These are phyloP conservation scores for Emericellopsis cladophorae DNA, from an alignment of 2,329 filamentous ascomycete genomes.

Conservation along the genomic window DNA sequence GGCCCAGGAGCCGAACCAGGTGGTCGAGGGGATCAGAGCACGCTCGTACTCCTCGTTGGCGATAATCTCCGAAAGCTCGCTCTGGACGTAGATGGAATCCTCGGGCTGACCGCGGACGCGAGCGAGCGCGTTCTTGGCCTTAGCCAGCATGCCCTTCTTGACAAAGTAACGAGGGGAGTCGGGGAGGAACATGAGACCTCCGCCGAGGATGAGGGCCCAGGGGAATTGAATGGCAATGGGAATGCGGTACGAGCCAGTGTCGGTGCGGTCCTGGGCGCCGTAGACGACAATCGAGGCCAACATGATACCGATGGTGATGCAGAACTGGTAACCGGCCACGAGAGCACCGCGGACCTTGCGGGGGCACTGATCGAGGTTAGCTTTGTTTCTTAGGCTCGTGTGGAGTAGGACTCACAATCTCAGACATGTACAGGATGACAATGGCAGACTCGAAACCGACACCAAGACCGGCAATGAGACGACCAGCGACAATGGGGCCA, in stretches of 20 bases:
- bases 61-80: slow-evolving; percentile 73
- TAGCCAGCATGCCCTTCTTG: slow-evolving; percentile 58
- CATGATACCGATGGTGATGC: slow-evolving; percentile 67
- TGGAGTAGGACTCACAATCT: slow-evolving; percentile 45
- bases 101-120: slow-evolving; percentile 61
- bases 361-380: slow-evolving; percentile 28
- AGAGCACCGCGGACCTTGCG: slow-evolving; percentile 65
- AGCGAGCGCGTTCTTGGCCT: slow-evolving; percentile 49
- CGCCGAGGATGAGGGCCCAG: slow-evolving; percentile 65
- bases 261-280: slow-evolving; percentile 46
- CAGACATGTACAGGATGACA: slow-evolving; percentile 79
- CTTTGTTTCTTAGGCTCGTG: not conserved
- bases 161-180: slow-evolving; percentile 81
- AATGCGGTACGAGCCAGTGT: slow-evolving; percentile 64
- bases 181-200: slow-evolving; percentile 63
- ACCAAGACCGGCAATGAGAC: slow-evolving; percentile 64
- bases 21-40: slow-evolving; percentile 48
- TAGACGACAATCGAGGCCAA: slow-evolving; percentile 66
- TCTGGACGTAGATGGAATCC: slow-evolving; percentile 63
- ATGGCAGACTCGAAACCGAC: slow-evolving; percentile 72
- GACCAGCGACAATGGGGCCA: slow-evolving; percentile 56
- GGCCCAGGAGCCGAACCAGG: slow-evolving; percentile 57
- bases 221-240: slow-evolving; percentile 69
- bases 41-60: slow-evolving; percentile 84
- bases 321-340: slow-evolving; percentile 76